Conservation (phyloP, 768 basidiomycete genomes). For the Rhizopogon rudus region DNA sequence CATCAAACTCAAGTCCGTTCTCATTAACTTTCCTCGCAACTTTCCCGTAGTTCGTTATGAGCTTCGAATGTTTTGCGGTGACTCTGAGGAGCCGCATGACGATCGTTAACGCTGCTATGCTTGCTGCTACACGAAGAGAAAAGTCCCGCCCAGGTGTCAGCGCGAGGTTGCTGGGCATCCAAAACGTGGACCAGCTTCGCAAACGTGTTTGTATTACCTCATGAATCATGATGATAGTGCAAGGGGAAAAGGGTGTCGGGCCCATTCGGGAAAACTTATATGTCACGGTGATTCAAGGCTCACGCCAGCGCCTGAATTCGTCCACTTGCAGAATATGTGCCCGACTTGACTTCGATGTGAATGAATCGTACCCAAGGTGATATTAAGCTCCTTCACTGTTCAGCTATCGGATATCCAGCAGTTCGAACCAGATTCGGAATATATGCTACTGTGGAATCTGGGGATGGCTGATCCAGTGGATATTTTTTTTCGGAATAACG, state of each 20-base stretch:
- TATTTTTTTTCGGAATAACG: no score
- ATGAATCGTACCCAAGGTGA: no score
- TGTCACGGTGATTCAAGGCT: no score
- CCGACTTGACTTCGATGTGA: no score
- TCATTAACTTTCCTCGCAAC: constrained; percentile 5
- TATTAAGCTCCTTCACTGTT: no score
- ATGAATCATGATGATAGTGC: background rate
- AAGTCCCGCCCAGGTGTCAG: background rate
- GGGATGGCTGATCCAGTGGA: no score
- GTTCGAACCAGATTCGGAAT: no score
- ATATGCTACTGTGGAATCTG: no score
- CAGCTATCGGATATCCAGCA: no score
- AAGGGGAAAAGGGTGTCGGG: background rate
- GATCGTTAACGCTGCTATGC: constrained; percentile 6
- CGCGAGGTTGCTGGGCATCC: background rate
- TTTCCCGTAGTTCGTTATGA: constrained; percentile 9
- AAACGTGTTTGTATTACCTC: background rate
- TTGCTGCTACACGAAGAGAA: constrained; percentile 2
- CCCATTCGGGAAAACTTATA: no score
- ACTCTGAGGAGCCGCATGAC: background rate
- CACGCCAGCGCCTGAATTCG: no score
- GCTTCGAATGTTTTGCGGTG: background rate
- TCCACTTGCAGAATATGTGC: no score
- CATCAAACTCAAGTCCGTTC: constrained; percentile 12
- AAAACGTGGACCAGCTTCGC: constrained; percentile 1